Percentiles rank a stretch among this genome's conserved stretches.
Evolutionary conservation across 768 basidiomycete species (phyloP).

Genomic region (Leccinum broughii): DNA sequence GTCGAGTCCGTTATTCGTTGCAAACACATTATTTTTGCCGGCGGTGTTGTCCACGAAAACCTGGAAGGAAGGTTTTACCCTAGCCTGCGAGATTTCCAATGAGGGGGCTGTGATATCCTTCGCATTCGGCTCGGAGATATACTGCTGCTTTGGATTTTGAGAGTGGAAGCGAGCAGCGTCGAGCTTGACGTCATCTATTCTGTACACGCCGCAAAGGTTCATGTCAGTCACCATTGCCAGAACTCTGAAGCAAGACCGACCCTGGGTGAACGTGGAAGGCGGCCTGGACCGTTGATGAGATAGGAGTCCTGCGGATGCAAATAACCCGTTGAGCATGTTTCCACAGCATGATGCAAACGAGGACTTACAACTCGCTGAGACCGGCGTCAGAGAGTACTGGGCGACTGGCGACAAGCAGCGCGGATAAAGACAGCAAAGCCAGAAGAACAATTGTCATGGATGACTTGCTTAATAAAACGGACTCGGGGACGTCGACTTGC

Average conservation of each 20-base stretch:
- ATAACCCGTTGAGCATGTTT: conserved; percentile 17
- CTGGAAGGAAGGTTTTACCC: conserved; percentile 18
- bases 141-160: conserved; percentile 32
- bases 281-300: conserved; percentile 30
- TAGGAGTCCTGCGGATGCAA: conserved; percentile 11
- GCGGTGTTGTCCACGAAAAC: conserved; percentile 27
- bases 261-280: conserved; percentile 37
- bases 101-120: conserved; percentile 34
- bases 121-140: conserved; percentile 29
- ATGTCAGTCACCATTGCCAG: conserved; percentile 14
- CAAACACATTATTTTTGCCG: conserved; percentile 17
- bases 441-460: conserved; percentile 41
- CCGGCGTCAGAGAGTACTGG: conserved; percentile 34
- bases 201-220: conserved; percentile 12
- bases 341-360: conserved; percentile 7
- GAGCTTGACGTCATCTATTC: conserved; percentile 17
- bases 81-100: conserved; percentile 17
- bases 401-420: conserved; percentile 46
- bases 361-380: conserved; percentile 31
- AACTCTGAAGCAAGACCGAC: conserved; percentile 32
- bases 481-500: conserved; percentile 9
- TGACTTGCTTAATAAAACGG: conserved; percentile 1
- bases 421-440: conserved; percentile 40
- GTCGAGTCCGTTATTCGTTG: conserved; percentile 15
- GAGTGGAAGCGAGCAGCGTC: conserved; percentile 33